Conservation (phyloP, 208 protist species). For the Leishmania braziliensis region DNA sequence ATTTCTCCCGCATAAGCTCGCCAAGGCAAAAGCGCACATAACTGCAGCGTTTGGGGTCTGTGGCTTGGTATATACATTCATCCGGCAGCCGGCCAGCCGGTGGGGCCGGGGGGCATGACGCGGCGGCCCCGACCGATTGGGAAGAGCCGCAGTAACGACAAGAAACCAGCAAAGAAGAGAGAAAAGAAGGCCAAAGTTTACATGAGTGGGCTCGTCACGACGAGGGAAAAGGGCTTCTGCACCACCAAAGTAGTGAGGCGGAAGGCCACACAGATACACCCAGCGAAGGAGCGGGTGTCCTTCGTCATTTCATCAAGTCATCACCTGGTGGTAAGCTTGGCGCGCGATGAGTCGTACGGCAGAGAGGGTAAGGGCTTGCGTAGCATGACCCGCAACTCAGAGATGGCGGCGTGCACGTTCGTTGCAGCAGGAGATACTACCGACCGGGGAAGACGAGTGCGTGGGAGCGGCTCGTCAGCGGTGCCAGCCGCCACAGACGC, state of each 20-base stretch:
- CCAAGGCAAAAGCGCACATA: neutral
- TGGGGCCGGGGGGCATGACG: neutral
- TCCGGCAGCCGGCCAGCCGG: neutral
- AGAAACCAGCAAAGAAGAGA: neutral
- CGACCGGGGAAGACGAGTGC: slow-evolving; percentile 18
- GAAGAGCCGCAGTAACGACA: neutral
- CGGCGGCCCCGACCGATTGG: neutral
- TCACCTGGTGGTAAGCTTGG: slow-evolving; percentile 1
- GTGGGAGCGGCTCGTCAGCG: slow-evolving; percentile 5
- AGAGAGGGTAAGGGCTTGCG: slow-evolving; percentile 76
- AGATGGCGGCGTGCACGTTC: slow-evolving; percentile 82
- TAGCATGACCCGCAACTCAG: slow-evolving; percentile 76
- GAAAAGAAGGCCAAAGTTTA: neutral
- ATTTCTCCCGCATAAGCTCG: neutral
- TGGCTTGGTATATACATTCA: neutral
- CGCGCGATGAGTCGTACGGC: slow-evolving; percentile 43
- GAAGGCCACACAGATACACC: neutral
- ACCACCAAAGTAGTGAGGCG: neutral
- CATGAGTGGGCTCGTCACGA: neutral
- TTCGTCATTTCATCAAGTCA: neutral
- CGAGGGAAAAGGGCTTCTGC: neutral
- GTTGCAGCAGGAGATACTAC: slow-evolving; percentile 47
- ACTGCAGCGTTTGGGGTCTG: neutral
- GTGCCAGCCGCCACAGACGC: neutral
- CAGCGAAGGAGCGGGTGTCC: neutral